phyloP scores from a whole-genome alignment of 2,329 filamentous ascomycete species.

The Pseudopyrenochaeta lycopersici region DNA sequence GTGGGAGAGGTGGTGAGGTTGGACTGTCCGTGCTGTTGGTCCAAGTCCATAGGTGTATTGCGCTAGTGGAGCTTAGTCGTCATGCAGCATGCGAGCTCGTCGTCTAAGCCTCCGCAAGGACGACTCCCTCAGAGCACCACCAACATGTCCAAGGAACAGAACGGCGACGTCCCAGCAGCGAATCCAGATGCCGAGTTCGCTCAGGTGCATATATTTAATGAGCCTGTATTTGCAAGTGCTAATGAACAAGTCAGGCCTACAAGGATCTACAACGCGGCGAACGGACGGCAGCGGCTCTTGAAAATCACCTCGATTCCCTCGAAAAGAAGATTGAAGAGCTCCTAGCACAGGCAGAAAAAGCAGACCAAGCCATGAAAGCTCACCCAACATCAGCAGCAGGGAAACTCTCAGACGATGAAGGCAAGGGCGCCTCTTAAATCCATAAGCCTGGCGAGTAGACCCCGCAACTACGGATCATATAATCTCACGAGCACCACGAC shows the following conservation, averaged over 20 bases:
- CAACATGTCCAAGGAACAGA: conserved; percentile 44
- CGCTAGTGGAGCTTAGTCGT: conserved; percentile 42
- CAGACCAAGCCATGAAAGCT: conserved; percentile 42
- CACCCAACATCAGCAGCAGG: conserved; percentile 23
- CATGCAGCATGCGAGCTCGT: conserved; percentile 31
- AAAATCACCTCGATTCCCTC: conserved; percentile 62
- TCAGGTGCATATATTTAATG: conserved; percentile 28
- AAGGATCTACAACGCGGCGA: conserved; percentile 64
- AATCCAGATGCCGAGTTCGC: conserved; percentile 46
- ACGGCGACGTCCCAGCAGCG: conserved; percentile 29
- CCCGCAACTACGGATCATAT: neutral
- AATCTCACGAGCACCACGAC: conserved; percentile 6
- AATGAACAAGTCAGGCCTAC: conserved; percentile 52
- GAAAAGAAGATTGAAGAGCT: conserved; percentile 65
- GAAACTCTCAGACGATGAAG: conserved; percentile 18
- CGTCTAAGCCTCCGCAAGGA: conserved; percentile 21
- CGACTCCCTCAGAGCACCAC: conserved; percentile 13
- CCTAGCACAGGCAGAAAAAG: conserved; percentile 58
- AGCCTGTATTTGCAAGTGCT: neutral
- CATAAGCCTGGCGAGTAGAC: neutral
- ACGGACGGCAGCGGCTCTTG: conserved; percentile 63
- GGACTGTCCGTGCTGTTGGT: conserved; percentile 32
- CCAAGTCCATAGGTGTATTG: conserved; percentile 24
- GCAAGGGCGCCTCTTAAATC: conserved; percentile 22
- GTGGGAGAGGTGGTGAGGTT: conserved; percentile 33